phyloP scores from a whole-genome alignment of 495 filamentous ascomycete species.

The Hypoxylon cercidicola region DNA sequence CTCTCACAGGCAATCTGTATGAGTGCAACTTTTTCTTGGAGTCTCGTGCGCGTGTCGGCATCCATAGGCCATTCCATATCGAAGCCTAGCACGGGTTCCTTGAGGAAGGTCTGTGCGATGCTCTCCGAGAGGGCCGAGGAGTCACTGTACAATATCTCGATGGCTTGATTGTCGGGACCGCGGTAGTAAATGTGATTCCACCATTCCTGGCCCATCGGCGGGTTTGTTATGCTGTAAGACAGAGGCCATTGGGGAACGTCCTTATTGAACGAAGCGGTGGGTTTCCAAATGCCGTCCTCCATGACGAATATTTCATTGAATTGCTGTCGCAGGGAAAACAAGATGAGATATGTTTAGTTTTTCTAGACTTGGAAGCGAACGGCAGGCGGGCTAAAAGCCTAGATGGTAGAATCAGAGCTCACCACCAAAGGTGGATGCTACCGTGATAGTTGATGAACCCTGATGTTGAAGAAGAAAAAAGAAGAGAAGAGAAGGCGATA shows the following conservation, averaged over 20 bases:
- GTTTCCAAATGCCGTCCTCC: conserved; percentile 7
- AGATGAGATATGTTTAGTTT: too few relatives aligned
- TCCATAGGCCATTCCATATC: conserved; percentile 78
- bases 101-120: conserved; percentile 64
- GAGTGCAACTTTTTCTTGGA: conserved; percentile 69
- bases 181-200: conserved; percentile 27
- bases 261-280: conserved; percentile 14
- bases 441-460: too few relatives aligned
- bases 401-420: too few relatives aligned
- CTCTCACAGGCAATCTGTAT: conserved; percentile 77
- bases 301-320: not conserved
- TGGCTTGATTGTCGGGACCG: not conserved
- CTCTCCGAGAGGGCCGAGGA: conserved; percentile 49
- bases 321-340: too few relatives aligned
- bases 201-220: conserved; percentile 1
- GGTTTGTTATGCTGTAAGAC: conserved; percentile 11
- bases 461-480: too few relatives aligned
- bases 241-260: conserved; percentile 35
- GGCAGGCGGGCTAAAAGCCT: too few relatives aligned
- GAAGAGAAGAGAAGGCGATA: too few relatives aligned
- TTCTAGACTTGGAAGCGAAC: too few relatives aligned
- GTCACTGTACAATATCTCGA: conserved; percentile 21
- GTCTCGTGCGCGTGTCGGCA: conserved; percentile 49
- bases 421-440: too few relatives aligned
- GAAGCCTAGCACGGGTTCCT: conserved; percentile 73